Evolutionary conservation across 1,284 basidiomycete genomes (phyloP).

Genomic region (Leccinum griseonigrum): DNA sequence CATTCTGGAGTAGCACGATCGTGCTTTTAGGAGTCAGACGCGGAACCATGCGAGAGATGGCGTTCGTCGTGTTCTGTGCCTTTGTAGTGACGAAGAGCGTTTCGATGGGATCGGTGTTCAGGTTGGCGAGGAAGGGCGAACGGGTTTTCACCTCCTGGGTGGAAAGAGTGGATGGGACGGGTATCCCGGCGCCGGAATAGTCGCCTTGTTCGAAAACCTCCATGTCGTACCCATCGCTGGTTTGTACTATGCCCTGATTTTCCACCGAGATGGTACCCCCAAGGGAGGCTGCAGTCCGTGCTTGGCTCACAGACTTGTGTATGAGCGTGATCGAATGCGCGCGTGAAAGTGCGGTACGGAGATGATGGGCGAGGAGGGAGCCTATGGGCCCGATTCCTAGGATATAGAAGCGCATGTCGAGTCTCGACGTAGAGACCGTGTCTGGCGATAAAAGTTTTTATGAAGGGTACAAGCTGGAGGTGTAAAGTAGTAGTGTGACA

Average conservation of each 20-base stretch:
- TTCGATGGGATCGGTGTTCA: slow-evolving; percentile 44
- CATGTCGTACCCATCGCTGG: slow-evolving; percentile 43
- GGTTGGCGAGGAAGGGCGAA: slow-evolving; percentile 21
- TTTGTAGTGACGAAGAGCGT: slow-evolving; percentile 85
- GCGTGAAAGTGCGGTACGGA: slow-evolving; percentile 58
- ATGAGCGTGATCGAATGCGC: slow-evolving; percentile 65
- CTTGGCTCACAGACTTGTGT: slow-evolving; percentile 46
- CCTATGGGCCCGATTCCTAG: slow-evolving; percentile 82
- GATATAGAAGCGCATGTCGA: slow-evolving; percentile 68
- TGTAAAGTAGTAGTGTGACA: neutral
- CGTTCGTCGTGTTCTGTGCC: slow-evolving; percentile 61
- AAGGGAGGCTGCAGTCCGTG: slow-evolving; percentile 30
- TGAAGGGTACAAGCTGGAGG: neutral
- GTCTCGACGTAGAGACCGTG: neutral
- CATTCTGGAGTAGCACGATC: slow-evolving; percentile 90
- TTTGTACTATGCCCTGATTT: slow-evolving; percentile 41
- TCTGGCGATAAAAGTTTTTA: neutral
- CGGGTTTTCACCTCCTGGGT: slow-evolving; percentile 9
- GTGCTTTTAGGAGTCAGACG: slow-evolving; percentile 73
- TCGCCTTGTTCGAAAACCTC: slow-evolving; percentile 42
- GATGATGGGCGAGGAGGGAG: slow-evolving; percentile 75
- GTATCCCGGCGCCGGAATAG: slow-evolving; percentile 26
- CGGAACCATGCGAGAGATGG: slow-evolving; percentile 59
- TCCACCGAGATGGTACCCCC: slow-evolving; percentile 47
- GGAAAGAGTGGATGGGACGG: slow-evolving; percentile 18